These are phyloP conservation scores for Fusarium foetens DNA, from an alignment of 2,329 filamentous ascomycete genomes.

Conservation along the genomic window DNA sequence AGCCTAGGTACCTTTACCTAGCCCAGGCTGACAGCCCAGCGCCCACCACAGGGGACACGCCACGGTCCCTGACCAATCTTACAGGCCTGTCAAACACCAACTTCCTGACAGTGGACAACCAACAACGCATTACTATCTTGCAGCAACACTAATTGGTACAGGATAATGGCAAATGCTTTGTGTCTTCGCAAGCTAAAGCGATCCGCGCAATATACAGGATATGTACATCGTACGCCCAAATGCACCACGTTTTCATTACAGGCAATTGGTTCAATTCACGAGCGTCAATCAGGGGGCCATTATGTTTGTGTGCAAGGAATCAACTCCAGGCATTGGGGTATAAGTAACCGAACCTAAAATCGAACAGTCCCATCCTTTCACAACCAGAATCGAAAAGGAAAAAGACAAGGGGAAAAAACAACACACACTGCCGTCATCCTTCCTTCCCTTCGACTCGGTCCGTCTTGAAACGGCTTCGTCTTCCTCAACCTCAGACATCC, in stretches of 20 bases:
- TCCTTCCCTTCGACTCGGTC: constrained; percentile 13
- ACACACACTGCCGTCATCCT: constrained; percentile 29
- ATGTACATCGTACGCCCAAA: not conserved
- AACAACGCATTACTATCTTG: not conserved
- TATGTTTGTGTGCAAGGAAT: constrained; percentile 23
- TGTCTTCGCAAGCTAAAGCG: not conserved
- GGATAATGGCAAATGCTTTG: not conserved
- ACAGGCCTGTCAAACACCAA: constrained; percentile 1
- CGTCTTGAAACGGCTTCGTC: constrained; percentile 30
- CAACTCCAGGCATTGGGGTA: constrained; percentile 46
- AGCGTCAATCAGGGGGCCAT: constrained; percentile 2
- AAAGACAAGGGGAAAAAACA: constrained; percentile 32
- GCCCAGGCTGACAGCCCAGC: not conserved
- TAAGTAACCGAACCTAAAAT: constrained; percentile 44
- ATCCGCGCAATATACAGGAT: not conserved
- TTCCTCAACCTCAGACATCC: constrained; percentile 5
- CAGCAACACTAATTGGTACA: not conserved
- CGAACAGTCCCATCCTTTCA: constrained; percentile 37
- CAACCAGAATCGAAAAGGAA: constrained; percentile 15
- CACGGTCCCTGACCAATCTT: constrained; percentile 1
- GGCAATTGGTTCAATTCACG: not conserved
- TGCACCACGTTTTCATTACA: not conserved
- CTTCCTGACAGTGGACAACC: not conserved
- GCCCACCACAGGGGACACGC: not conserved
- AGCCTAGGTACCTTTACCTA: not conserved